phyloP scores from a whole-genome alignment of 2,329 filamentous ascomycete genomes.

The Penicillium sp. region DNA sequence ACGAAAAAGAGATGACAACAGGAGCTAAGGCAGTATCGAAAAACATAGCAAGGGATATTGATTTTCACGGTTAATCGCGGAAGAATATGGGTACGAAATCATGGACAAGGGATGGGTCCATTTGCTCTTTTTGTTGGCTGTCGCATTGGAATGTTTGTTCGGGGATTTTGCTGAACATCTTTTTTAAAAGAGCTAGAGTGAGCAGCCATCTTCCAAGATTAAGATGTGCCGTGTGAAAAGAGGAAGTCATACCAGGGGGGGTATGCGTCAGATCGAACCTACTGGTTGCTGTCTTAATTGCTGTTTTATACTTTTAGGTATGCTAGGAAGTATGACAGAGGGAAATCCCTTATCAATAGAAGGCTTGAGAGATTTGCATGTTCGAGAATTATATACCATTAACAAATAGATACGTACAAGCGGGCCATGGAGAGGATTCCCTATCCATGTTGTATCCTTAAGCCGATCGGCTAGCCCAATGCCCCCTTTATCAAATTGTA shows the following conservation, averaged over 20 bases:
- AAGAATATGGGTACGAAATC: too few species aligned
- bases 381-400: slow-evolving; percentile 1
- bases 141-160: background rate
- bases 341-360: background rate
- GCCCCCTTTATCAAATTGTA: background rate
- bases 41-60: too few species aligned
- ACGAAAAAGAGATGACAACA: too few species aligned
- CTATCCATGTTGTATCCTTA: background rate
- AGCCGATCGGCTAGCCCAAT: background rate
- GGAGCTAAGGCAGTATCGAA: too few species aligned
- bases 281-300: background rate
- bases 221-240: background rate
- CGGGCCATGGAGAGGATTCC: background rate
- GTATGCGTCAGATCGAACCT: background rate
- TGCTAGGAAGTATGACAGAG: background rate
- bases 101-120: background rate
- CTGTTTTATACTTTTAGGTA: background rate
- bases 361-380: background rate
- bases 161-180: too few species aligned
- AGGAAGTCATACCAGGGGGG: too few species aligned
- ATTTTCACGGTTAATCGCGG: too few species aligned
- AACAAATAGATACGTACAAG: background rate
- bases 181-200: background rate
- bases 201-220: too few species aligned
- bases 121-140: too few species aligned